Evolutionary conservation across 495 filamentous ascomycete species (phyloP).

Genomic region (Tirmania nivea): DNA sequence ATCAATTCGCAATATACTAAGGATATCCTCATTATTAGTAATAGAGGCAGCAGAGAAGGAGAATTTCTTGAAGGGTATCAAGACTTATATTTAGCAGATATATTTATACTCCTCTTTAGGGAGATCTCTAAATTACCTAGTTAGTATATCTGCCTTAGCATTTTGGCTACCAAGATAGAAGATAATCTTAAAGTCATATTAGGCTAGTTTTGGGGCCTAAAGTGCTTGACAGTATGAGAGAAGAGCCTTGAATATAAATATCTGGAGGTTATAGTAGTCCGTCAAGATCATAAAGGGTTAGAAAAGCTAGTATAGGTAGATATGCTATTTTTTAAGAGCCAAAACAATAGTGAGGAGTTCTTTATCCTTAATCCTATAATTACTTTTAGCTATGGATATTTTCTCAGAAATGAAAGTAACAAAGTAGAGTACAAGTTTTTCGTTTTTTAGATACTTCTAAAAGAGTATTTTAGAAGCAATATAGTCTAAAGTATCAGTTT

Average conservation of each 20-base stretch:
- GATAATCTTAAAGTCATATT: no score
- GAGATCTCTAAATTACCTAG: not conserved
- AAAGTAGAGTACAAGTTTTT: conserved; percentile 1
- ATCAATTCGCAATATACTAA: not conserved
- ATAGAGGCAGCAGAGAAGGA: not conserved
- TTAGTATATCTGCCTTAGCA: no score
- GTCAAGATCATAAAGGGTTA: no score
- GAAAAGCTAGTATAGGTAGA: no score
- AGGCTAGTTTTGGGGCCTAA: no score
- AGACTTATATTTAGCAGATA: not conserved
- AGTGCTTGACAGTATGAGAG: not conserved
- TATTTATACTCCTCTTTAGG: not conserved
- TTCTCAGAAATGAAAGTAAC: conserved; percentile 7
- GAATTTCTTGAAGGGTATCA: not conserved
- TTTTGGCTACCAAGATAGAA: no score
- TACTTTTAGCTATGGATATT: conserved; percentile 1
- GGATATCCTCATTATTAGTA: not conserved
- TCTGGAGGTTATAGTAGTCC: no score
- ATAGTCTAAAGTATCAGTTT: conserved; percentile 6
- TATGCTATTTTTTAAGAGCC: no score
- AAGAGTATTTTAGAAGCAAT: not conserved
- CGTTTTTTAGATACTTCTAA: not conserved
- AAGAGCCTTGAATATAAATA: conserved; percentile 5
- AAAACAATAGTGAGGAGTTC: no score
- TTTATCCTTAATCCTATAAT: no score